Percentiles rank a stretch among this genome's conserved stretches.
Conservation (phyloP, 2,329 filamentous ascomycete genomes). For the Fusarium haematococcum region DNA sequence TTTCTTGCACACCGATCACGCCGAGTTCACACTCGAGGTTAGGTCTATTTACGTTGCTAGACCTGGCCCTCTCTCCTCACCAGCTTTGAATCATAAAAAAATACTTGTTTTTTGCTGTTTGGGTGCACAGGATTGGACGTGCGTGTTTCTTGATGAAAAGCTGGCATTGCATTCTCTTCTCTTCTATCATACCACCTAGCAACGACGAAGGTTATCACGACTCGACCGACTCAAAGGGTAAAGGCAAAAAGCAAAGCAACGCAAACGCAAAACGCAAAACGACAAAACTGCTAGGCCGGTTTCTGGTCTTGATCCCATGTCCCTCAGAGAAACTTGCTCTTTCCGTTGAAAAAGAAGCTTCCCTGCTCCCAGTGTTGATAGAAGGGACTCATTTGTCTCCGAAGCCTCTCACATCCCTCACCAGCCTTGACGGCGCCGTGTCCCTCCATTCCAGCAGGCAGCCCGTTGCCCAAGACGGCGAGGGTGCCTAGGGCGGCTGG, state of each 20-base stretch:
- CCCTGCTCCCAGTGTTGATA: slow-evolving; percentile 39
- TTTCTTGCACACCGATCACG: slow-evolving; percentile 34
- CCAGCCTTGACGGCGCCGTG: slow-evolving; percentile 31
- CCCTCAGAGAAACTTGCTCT: slow-evolving; percentile 19
- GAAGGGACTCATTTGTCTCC: slow-evolving; percentile 39
- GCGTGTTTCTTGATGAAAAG: slow-evolving; percentile 9
- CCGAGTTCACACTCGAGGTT: slow-evolving; percentile 41
- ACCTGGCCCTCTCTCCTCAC: slow-evolving; percentile 39
- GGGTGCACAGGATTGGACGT: slow-evolving; percentile 21
- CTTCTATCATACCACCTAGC: slow-evolving; percentile 8
- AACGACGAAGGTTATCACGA: not conserved
- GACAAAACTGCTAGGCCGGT: slow-evolving; percentile 4
- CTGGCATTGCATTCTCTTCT: slow-evolving; percentile 14
- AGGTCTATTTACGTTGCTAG: slow-evolving; percentile 44
- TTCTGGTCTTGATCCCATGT: not conserved
- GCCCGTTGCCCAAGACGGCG: slow-evolving; percentile 36
- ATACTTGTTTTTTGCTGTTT: slow-evolving; percentile 32
- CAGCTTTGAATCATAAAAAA: slow-evolving; percentile 44
- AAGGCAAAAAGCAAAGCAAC: slow-evolving; percentile 1
- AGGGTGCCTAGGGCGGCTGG: slow-evolving; percentile 42
- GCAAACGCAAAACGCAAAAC: slow-evolving; percentile 11
- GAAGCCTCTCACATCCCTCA: slow-evolving; percentile 27
- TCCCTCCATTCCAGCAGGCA: slow-evolving; percentile 14
- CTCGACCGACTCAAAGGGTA: not conserved
- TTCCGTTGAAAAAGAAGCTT: slow-evolving; percentile 26